Evolutionary conservation across 352 stramenopile genomes (phyloP), one percentile per base, ranked within the genome.

Genomic region (Pythium rhizo-oryzae): DNA sequence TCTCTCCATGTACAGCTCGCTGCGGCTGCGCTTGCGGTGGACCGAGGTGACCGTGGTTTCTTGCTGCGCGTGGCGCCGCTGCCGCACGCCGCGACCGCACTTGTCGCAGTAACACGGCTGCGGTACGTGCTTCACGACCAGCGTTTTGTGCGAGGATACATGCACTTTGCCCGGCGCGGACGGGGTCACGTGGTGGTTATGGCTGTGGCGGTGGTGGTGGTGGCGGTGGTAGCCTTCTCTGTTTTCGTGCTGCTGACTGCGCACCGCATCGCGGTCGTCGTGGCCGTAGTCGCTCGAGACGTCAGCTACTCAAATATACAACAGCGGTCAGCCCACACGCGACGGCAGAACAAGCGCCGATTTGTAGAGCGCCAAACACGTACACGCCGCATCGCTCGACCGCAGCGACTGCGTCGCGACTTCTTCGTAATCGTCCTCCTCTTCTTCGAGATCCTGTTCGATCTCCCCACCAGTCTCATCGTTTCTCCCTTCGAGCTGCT

Each of bases 141-240:
- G 25, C 9, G 56, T 70, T 30, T 74, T 74, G 30, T 28, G 41
- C 8, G 61, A 70, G 7, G 68, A 65, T 19, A 73, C 47, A 18
- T 61, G 67, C 35, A 68, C 30, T 39, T 65, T 67, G 9, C 67
- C 35, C 3, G 41, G 47, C 4, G 56, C 33, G 7, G 30, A 54
- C 50, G 44, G 44, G 5, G 28, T 6, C 28, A 33, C 21, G 47
- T 58, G 28, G 24, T 59, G 39, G 16, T 21, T 15, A 1, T 58
- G 49, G 53, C 44, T 18, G 9, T 41, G 23, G 1, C 8, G 46
- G 37, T 60, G 24, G 35, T 19, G 1, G 5, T 62, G 43, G 41
- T 37, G 12, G 19, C 15, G 39, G 50, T 59, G n/a, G 21, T 28
- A 12, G 12, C 33, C 52, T 0, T 33, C n/a, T 24, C 49, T n/a